These are phyloP conservation scores for Akanthomyces muscarius DNA, from an alignment of 2,329 filamentous ascomycete species.

Conservation along the genomic window DNA sequence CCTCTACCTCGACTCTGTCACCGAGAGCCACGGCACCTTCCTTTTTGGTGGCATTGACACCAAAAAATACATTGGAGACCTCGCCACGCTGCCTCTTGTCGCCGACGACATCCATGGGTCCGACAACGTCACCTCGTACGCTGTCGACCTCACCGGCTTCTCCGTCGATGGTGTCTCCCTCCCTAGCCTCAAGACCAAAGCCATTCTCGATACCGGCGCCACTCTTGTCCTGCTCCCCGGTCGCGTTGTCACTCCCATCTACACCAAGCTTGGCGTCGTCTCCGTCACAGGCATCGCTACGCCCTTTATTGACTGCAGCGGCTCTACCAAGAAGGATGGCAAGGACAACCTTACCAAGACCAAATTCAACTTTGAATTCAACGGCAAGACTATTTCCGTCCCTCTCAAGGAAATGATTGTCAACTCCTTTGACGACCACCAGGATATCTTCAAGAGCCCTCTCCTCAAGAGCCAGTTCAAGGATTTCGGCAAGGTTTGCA, in stretches of 20 bases:
- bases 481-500: constrained; percentile 44
- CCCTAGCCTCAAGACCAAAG: constrained; percentile 42
- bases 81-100: constrained; percentile 44
- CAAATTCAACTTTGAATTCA: constrained; percentile 32
- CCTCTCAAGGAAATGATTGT: constrained; percentile 52
- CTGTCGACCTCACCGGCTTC: constrained; percentile 35
- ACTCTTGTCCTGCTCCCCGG: constrained; percentile 66
- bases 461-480: constrained; percentile 30
- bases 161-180: constrained; percentile 33
- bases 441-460: constrained; percentile 38
- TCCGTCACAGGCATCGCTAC: constrained; percentile 34
- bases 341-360: constrained; percentile 30
- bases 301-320: constrained; percentile 49
- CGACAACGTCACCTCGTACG: constrained; percentile 37
- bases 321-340: constrained; percentile 38
- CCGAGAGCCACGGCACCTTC: constrained; percentile 61
- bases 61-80: constrained; percentile 61
- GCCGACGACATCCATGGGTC: constrained; percentile 37
- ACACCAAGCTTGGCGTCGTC: constrained; percentile 49
- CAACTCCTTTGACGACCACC: constrained; percentile 36
- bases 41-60: constrained; percentile 78
- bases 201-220: constrained; percentile 70
- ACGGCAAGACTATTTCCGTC: constrained; percentile 44
- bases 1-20: constrained; percentile 64
- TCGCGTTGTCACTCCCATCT: constrained; percentile 48